Percentiles rank a stretch among this genome's conserved stretches.
Conservation (phyloP, 192 early-diverging fungal genomes). For the Jimgerdemannia flammicorona region DNA sequence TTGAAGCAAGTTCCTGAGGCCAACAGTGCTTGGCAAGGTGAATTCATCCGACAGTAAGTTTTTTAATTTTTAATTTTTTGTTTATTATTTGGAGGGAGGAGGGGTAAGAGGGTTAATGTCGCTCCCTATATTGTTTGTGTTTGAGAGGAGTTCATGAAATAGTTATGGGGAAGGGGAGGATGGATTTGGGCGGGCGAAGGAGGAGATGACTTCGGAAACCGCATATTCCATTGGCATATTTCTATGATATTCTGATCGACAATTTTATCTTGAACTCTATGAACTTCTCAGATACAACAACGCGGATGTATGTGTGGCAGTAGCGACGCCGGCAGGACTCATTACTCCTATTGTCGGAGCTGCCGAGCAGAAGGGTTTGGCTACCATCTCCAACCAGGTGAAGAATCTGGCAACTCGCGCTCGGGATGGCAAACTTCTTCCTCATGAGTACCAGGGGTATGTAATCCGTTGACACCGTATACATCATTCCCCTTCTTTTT, state of each 20-base stretch:
- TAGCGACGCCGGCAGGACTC: conserved; percentile 88
- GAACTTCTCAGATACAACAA: conserved; percentile 82
- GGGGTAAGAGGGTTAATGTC: too few relatives aligned
- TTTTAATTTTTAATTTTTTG: background rate
- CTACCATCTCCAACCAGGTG: conserved; percentile 79
- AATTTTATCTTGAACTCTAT: too few relatives aligned
- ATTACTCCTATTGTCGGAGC: conserved; percentile 91
- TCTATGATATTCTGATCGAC: too few relatives aligned
- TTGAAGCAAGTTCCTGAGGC: conserved; percentile 91
- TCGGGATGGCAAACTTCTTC: conserved; percentile 82
- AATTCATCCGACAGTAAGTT: conserved; percentile 85
- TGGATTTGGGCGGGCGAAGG: too few relatives aligned
- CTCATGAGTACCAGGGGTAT: conserved; percentile 90
- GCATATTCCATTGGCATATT: too few relatives aligned
- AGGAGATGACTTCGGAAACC: too few relatives aligned
- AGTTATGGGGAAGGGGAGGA: too few relatives aligned
- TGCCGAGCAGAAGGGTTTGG: conserved; percentile 84
- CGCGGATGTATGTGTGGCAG: conserved; percentile 94
- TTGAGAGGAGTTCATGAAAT: too few relatives aligned
- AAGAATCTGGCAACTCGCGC: conserved; percentile 83
- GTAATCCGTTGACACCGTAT: too few relatives aligned
- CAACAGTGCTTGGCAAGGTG: conserved; percentile 81
- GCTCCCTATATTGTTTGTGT: too few relatives aligned
- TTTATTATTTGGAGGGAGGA: background rate
- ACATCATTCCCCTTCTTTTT: too few relatives aligned